Evolutionary conservation across 257 asterid species (phyloP), one percentile per base, ranked within the genome.

Genomic region (Dorcoceras hygrometricum): DNA sequence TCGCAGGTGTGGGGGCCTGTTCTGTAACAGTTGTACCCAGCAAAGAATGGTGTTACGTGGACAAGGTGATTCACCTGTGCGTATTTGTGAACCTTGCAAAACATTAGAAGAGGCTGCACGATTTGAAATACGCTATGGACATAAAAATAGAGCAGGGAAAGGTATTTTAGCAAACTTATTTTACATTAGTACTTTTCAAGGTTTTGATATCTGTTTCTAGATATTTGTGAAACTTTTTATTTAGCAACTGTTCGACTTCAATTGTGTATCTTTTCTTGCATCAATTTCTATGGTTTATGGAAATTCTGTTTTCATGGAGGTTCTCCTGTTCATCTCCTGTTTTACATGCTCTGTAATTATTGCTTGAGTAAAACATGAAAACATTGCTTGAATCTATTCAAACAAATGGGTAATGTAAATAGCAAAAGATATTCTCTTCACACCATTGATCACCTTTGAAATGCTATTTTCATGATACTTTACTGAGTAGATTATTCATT

Each of bases 11-110:
- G 99, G 96, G 73, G 99, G 97, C 48, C 62, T 94, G 70, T 94
- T 94, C 73, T 94, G 98, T 66, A 82, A 74, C 74, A 82, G 83
- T 74, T 94, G 99, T 74, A 80, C 96, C 65, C 91, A 81, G 78
- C 96, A 84, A 69, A 82, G 99, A 75, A 94, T 94, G 97, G 73
- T 81, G 56, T 80, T 94, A 58, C 98, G 99, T 24, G 96, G 99
- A 67, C 99, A 94, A 83, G 99, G 99, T 57, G 96, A 94, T 75
- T 90, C 99, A 24, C 93, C 96, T 0, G 99, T 94, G 60, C 96
- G 98, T 19, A 87, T 94, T 9, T 94, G 97, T 72, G 98, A 88
- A 36, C 91, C 99, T 69, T 94, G 98, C 83, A 94, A 94, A 79
- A 81, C 77, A 53, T 79, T 90, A 75, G 96, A 90, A 77, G 97